Evolutionary conservation across 345 rosid species (phyloP).

Genomic region (Dipteronia sinensis): DNA sequence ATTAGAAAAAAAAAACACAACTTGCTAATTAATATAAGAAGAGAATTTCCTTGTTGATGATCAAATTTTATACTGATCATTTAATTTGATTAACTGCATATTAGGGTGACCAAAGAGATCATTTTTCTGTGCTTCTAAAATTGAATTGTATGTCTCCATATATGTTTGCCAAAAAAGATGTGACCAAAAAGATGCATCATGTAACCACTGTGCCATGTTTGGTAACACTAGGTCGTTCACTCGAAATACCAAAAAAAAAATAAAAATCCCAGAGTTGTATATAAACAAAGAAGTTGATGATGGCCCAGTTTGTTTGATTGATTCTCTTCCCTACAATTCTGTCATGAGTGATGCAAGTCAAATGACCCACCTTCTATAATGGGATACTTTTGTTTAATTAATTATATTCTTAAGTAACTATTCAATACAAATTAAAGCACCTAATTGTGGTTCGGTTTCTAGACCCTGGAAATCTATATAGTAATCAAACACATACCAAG

Average conservation of each 20-base stretch:
- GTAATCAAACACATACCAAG: not conserved
- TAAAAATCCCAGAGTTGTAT: not conserved
- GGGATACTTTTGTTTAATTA: not conserved
- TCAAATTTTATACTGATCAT: not conserved
- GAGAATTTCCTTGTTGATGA: not conserved
- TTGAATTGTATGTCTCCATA: too few species aligned
- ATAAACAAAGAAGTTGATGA: not conserved
- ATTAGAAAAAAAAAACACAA: not conserved
- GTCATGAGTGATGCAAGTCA: not conserved
- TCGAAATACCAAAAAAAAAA: not conserved
- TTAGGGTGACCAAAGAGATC: not conserved
- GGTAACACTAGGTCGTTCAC: not conserved
- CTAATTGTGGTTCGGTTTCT: not conserved
- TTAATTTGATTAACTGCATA: not conserved
- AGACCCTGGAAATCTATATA: not conserved
- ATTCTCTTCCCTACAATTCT: not conserved
- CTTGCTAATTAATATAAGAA: not conserved
- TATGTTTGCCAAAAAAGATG: too few species aligned
- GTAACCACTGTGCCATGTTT: not conserved
- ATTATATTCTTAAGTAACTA: not conserved
- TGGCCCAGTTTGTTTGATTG: not conserved
- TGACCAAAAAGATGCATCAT: not conserved
- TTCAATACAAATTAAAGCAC: not conserved
- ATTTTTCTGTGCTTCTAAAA: too few species aligned
- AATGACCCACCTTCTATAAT: conserved; percentile 9